Evolutionary conservation across 768 basidiomycete species (phyloP), one percentile per base, ranked within the genome.

Genomic region (Nevesoporus exiguus): DNA sequence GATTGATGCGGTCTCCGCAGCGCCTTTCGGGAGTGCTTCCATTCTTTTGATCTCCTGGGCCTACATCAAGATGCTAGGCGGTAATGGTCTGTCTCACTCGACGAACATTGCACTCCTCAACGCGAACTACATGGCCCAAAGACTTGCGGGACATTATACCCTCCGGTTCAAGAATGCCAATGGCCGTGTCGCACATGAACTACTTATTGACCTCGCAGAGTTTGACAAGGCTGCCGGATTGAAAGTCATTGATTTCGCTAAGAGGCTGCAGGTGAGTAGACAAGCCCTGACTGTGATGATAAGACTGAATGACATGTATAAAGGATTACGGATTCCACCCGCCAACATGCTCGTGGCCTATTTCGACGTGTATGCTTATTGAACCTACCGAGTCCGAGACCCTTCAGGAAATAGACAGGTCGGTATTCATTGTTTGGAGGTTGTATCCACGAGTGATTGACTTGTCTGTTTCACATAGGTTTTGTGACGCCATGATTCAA

Each of bases 51-150:
- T 98, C 64, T 98, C 95, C 0, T 98, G 96, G 95, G 96, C 97
- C 13, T 99, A 97, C 72, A 92, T 97, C 80, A 96, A 91, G 76
- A 98, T 99, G 97, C 83, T 99, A n/a, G 97, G 97, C 25, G 96
- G 95, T 8, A 76, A 83, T 51, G 97, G 97, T 7, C 81, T 99
- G 25, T 81, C 84, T 22, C 81, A 93, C 55, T 86, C 93, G 0
- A 90, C 94, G 3, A 90, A 88, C 62, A 74, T 91, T 29, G 93
- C 97, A 1, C 79, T 99, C 29, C 80, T 99, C 40, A 98, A 86
- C 65, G 97, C 97, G 46, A 99, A 99, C 72, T 99, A 98, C 72
- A 97, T 98, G 82, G 94, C 95, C 19, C 80, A 86, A 63, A 83
- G 93, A 44, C 83, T 99, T 31, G 80, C 85, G 45, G 83, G 80